A percentile compares a stretch with the other conserved stretches of the same genome.
Evolutionary conservation across 345 rosid species (phyloP).

Genomic region (Geranium rotundifolium): DNA sequence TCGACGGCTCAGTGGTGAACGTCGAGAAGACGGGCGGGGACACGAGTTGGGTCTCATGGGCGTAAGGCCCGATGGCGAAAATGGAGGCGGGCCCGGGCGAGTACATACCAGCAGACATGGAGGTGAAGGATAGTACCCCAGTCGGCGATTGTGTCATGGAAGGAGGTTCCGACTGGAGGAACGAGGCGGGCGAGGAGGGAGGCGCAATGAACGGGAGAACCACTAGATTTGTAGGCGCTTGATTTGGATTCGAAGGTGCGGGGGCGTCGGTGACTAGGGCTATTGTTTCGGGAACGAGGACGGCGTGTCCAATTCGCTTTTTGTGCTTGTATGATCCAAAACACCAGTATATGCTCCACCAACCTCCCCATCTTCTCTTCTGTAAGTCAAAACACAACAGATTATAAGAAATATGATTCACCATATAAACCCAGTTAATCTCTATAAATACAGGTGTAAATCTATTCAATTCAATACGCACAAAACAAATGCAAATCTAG

Average conservation of each 20-base stretch:
- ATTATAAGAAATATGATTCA: constrained; percentile 5
- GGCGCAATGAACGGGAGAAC: constrained; percentile 40
- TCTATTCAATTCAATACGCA: too few species aligned
- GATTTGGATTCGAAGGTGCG: constrained; percentile 41
- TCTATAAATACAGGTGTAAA: too few species aligned
- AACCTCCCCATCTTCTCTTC: constrained; percentile 84
- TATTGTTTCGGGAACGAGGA: constrained; percentile 58
- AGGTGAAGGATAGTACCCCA: constrained; percentile 24
- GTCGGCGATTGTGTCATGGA: constrained; percentile 46
- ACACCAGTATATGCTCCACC: constrained; percentile 69
- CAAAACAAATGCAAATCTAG: too few species aligned
- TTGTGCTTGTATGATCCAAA: constrained; percentile 72
- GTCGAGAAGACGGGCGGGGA: constrained; percentile 53
- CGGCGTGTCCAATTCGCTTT: constrained; percentile 77
- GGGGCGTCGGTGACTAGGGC: constrained; percentile 58
- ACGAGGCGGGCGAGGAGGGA: constrained; percentile 47
- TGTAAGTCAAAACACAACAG: constrained; percentile 17
- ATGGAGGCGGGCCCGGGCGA: constrained; percentile 52
- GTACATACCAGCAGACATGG: constrained; percentile 44
- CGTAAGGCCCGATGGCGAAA: constrained; percentile 40
- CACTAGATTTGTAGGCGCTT: constrained; percentile 22
- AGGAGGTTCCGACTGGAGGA: constrained; percentile 30
- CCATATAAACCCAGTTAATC: too few species aligned
- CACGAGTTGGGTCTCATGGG: constrained; percentile 42
- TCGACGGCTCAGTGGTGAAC: constrained; percentile 44